These are phyloP conservation scores for Fusarium sp. DNA, from an alignment of 2,329 filamentous ascomycete species.

Conservation along the genomic window DNA sequence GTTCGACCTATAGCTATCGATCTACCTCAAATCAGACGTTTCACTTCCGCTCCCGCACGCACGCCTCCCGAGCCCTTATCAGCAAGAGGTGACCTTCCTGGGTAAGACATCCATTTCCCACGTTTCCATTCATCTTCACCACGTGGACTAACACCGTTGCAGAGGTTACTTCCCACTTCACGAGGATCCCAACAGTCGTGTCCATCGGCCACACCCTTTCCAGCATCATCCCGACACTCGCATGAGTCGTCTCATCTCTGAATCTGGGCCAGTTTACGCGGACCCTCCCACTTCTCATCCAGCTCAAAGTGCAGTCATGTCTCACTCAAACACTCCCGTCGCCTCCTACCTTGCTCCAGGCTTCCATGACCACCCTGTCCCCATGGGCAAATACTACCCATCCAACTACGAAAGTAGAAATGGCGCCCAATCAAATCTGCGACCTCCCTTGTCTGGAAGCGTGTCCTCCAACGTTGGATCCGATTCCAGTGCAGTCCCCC, in stretches of 20 bases:
- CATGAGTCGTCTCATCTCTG: slow-evolving; percentile 50
- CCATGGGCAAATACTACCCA: slow-evolving; percentile 71
- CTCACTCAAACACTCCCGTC: slow-evolving; percentile 54
- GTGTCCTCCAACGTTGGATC: slow-evolving; percentile 48
- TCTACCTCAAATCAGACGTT: slow-evolving; percentile 53
- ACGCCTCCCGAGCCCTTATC: slow-evolving; percentile 62
- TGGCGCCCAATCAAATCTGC: slow-evolving; percentile 33
- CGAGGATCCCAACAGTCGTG: slow-evolving; percentile 60
- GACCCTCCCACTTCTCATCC: slow-evolving; percentile 44
- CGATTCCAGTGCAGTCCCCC: slow-evolving; percentile 47
- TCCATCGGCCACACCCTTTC: slow-evolving; percentile 63
- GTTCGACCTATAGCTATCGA: slow-evolving; percentile 65
- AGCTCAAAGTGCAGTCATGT: slow-evolving; percentile 26
- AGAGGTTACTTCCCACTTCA: slow-evolving; percentile 71
- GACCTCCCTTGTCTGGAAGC: slow-evolving; percentile 39
- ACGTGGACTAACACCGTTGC: slow-evolving; percentile 9
- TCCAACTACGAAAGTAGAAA: slow-evolving; percentile 65
- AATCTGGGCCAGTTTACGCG: slow-evolving; percentile 41
- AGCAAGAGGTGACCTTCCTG: slow-evolving; percentile 66
- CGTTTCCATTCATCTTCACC: neutral
- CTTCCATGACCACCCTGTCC: slow-evolving; percentile 57
- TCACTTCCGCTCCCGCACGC: slow-evolving; percentile 52
- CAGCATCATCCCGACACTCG: slow-evolving; percentile 50
- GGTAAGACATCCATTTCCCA: slow-evolving; percentile 54
- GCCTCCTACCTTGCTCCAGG: slow-evolving; percentile 62